Conservation (phyloP, 2,329 filamentous ascomycete genomes). For the Sphaerostilbella broomeana region DNA sequence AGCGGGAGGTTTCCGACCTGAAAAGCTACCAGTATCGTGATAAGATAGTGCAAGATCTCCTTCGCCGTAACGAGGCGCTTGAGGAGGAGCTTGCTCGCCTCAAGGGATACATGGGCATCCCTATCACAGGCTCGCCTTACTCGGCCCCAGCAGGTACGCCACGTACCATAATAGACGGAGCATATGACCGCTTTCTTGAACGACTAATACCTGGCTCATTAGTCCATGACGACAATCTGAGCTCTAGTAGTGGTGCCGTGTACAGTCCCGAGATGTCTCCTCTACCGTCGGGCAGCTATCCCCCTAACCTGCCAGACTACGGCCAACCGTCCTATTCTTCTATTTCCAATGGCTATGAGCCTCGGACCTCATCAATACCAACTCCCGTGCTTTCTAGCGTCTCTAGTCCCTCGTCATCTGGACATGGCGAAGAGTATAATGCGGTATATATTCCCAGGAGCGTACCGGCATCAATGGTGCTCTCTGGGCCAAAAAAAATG, state of each 20-base stretch:
- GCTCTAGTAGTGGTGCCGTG: slow-evolving; percentile 32
- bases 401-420: slow-evolving; percentile 46
- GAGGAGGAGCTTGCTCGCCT: slow-evolving; percentile 46
- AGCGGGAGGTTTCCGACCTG: slow-evolving; percentile 68
- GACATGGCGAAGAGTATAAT: slow-evolving; percentile 41
- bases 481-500: slow-evolving; percentile 27
- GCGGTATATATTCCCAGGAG: slow-evolving; percentile 43
- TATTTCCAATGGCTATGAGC: slow-evolving; percentile 37
- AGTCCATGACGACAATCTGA: slow-evolving; percentile 38
- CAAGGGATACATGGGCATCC: slow-evolving; percentile 39
- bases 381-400: slow-evolving; percentile 41
- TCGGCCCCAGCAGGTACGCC: slow-evolving; percentile 33
- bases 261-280: slow-evolving; percentile 40
- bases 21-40: slow-evolving; percentile 43
- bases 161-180: slow-evolving; percentile 13
- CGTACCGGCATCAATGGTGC: slow-evolving; percentile 39
- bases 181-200: slow-evolving; percentile 9
- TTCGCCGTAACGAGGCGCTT: slow-evolving; percentile 46
- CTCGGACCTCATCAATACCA: slow-evolving; percentile 39
- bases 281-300: slow-evolving; percentile 40
- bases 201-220: slow-evolving; percentile 19
- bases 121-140: slow-evolving; percentile 35
- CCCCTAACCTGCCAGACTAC: slow-evolving; percentile 36
- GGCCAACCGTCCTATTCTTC: slow-evolving; percentile 31
- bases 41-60: slow-evolving; percentile 44